Base-by-base conservation (phyloP, 805 yeast species). In the Cyberlindnera mrakii region DNA sequence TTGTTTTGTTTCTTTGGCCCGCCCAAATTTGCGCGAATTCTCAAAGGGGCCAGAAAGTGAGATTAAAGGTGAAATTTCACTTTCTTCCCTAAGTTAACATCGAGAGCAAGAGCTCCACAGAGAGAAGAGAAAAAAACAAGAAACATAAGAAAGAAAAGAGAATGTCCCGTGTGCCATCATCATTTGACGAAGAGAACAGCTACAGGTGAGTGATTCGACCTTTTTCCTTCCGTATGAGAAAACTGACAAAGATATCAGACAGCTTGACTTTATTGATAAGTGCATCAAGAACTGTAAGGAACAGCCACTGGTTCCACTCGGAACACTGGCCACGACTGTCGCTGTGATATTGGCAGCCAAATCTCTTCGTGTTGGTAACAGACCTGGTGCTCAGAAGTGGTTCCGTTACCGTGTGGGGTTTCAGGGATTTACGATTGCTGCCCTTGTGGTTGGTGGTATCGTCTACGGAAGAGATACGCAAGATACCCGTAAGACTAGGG, bases 281-380 rank as follows among this genome's bases (percentile, higher is more conserved):
- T 71, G 84, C 53, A 57, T 71, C 25, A 72, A 64, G 59, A 77
- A 84, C 53, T 79, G 85, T 47, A 85, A 81, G 58, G 84, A 88
- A 62, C 96, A 90, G 59, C 97, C 97, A 2, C 66, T 85, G 10
- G 96, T 90, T 1, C 96, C 97, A 1, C 43, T 88, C 6, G 96
- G 96, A 2, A 72, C 85, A 14, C 57, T 84, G 4, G 77, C 83
- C 37, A 90, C 97, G 3, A 75, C 85, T 8, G 85, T 81, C 3
- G 96, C 96, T 0, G 86, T 90, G 29, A 65, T 75, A 0, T 66
- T 89, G 50, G 95, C 96, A 3, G 89, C 88, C 3, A 74, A 76
- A 50, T 85, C 90, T 19, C 70, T 89, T 48, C 74, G 82, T 53
- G 67, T 70, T 27, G 96, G 96, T 20, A 79, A 87, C 52, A 75